These are phyloP conservation scores for Singerocomus inundabilis DNA, from an alignment of 1,284 basidiomycete species.

Conservation along the genomic window DNA sequence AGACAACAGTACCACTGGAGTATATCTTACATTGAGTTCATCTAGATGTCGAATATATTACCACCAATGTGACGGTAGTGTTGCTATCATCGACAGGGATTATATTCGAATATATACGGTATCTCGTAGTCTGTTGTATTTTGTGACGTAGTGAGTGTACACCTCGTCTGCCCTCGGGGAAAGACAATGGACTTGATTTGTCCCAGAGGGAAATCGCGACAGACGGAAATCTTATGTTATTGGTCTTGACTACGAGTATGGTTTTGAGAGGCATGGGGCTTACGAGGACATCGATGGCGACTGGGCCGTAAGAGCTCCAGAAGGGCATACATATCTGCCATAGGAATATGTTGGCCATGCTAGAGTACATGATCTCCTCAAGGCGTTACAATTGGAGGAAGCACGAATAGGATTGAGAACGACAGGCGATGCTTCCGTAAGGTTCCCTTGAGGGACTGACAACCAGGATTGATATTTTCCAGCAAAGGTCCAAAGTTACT, in stretches of 20 bases:
- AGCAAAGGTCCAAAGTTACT: too few relatives aligned
- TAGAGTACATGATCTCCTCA: conserved; percentile 10
- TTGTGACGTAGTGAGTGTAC: conserved; percentile 14
- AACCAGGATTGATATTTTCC: too few relatives aligned
- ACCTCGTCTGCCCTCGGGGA: neutral
- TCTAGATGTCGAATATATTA: too few relatives aligned
- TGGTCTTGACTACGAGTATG: conserved; percentile 7
- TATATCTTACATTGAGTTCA: too few relatives aligned
- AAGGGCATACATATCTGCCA: neutral
- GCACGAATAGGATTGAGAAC: conserved; percentile 5
- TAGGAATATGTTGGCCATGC: neutral
- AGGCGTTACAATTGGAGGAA: conserved; percentile 9
- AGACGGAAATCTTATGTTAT: conserved; percentile 8
- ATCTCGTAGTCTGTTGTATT: too few relatives aligned
- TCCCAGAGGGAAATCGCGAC: conserved; percentile 7
- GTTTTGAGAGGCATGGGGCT: conserved; percentile 18
- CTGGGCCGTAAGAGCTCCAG: conserved; percentile 6
- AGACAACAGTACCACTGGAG: too few relatives aligned
- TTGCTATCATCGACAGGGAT: too few relatives aligned
- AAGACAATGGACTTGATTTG: too few relatives aligned
- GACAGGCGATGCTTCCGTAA: too few relatives aligned
- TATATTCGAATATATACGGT: too few relatives aligned
- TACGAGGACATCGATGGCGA: conserved; percentile 10
- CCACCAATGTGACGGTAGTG: too few relatives aligned
- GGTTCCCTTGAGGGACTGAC: too few relatives aligned